Conservation (phyloP, 352 stramenopile genomes). For the Phytophthora meadii region DNA sequence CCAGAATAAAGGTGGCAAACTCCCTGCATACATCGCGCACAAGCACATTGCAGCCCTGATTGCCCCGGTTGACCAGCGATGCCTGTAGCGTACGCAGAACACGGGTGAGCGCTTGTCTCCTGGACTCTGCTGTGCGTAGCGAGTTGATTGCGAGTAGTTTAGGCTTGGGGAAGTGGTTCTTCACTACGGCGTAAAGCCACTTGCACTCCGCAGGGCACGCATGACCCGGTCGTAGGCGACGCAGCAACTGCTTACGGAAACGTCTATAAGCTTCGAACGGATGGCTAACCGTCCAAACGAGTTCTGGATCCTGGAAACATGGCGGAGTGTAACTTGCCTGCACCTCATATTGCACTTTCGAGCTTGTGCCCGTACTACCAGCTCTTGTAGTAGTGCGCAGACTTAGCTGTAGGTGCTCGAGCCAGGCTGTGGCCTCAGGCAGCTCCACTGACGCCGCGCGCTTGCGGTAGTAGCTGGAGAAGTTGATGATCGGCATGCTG, state of each 20-base stretch:
- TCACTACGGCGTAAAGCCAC: conserved; percentile 46
- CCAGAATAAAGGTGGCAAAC: conserved; percentile 37
- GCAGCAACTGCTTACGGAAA: conserved; percentile 49
- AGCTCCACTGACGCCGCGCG: conserved; percentile 39
- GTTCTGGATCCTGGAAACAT: conserved; percentile 18
- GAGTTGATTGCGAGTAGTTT: conserved; percentile 39
- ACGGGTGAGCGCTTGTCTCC: conserved; percentile 34
- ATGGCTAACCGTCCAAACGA: conserved; percentile 37
- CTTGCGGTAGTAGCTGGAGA: conserved; percentile 39
- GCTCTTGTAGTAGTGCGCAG: conserved; percentile 20
- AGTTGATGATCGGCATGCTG: conserved; percentile 39
- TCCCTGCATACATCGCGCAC: conserved; percentile 35
- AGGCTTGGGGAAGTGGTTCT: conserved; percentile 45
- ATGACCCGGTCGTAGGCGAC: conserved; percentile 27
- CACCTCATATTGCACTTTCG: conserved; percentile 33
- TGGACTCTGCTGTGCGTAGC: conserved; percentile 29
- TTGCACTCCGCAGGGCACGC: conserved; percentile 42
- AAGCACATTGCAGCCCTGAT: conserved; percentile 39
- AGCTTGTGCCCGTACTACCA: neutral
- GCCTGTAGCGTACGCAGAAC: conserved; percentile 37
- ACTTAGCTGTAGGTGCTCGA: conserved; percentile 36
- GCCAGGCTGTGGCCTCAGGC: conserved; percentile 38
- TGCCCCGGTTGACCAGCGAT: conserved; percentile 41
- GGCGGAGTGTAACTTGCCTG: conserved; percentile 34
- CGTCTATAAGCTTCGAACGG: conserved; percentile 51